Evolutionary conservation across 495 filamentous ascomycete genomes (phyloP).

Genomic region (Tuber umbilicatum): DNA sequence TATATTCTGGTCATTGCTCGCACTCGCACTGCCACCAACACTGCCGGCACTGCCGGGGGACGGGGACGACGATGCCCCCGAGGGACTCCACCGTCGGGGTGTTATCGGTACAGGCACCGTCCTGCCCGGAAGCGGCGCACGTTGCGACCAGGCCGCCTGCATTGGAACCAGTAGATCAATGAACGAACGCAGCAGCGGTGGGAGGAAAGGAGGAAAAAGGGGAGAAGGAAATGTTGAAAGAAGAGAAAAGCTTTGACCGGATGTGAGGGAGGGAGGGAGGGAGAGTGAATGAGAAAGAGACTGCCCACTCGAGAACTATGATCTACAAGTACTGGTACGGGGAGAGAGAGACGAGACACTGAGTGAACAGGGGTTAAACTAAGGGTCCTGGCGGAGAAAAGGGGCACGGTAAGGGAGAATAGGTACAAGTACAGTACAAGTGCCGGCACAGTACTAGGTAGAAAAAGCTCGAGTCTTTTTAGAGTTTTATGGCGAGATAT

Average conservation of each 20-base stretch:
- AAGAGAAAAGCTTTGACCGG: too few relatives aligned
- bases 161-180: conserved; percentile 13
- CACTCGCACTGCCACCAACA: conserved; percentile 14
- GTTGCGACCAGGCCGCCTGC: conserved; percentile 25
- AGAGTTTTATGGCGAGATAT: not conserved
- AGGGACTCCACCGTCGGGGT: conserved; percentile 7
- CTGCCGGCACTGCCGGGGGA: conserved; percentile 13
- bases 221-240: too few relatives aligned
- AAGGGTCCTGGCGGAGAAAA: not conserved
- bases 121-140: conserved; percentile 18
- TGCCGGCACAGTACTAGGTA: too few relatives aligned
- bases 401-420: too few relatives aligned
- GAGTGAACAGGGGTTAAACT: not conserved
- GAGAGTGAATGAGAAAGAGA: not conserved
- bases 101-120: conserved; percentile 26
- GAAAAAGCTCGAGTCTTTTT: not conserved
- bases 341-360: conserved; percentile 4
- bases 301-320: not conserved
- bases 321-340: not conserved
- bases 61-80: conserved; percentile 6
- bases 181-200: conserved; percentile 19
- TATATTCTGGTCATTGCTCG: conserved; percentile 34
- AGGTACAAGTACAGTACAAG: not conserved
- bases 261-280: conserved; percentile 6
- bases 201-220: conserved; percentile 8